Base-by-base conservation (phyloP, 768 basidiomycete species). In the Fomitopsis serialis region DNA sequence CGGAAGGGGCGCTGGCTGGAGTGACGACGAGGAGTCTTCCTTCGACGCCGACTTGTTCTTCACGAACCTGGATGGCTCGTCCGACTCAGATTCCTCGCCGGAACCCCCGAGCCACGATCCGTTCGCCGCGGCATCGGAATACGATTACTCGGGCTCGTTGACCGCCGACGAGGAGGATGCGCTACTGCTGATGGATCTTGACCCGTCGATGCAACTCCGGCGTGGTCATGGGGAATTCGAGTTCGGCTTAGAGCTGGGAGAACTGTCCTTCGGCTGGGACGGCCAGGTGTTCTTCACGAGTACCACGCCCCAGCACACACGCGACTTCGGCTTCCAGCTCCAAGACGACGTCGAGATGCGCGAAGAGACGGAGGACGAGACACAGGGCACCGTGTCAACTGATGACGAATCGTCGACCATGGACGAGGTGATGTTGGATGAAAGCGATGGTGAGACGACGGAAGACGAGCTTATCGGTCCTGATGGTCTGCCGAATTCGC, bases 1-100 rank as follows among this genome's bases (percentile, higher is more conserved):
- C 45, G 75, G 88, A 45, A 23, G 48, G 8, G 84, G 79, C 45
- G 84, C 84, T 1, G 83, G 86, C 42, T 92, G 88, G 89, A 85
- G 85, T 37, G 85, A 87, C 53, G 88, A 78, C 22, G 70, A 84
- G 57, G 89, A 89, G 65, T 85, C 82, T 2, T 81, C 78, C 55
- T 88, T 89, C 60, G 90, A 92, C 60, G 90, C 90, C 10, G 89
- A 92, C 56, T 67, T 92, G 0, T 92, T 92, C 71, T 92, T 92
- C 62, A 81, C 85, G 52, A 86, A 89, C 63, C 78, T 92, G 40
- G 81, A 82, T 35, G 87, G 81, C 61, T 68, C 77, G 1, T 78
- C 76, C 21, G 77, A 72, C 50, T 63, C 71, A 40, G 77, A 73
- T 53, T 80, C 79, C 27, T 73, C 74, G 29, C 72, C 70, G 53